Percentiles rank a stretch among this genome's conserved stretches.
phyloP scores from a whole-genome alignment of 768 basidiomycete species.

The Russula ochroleuca region DNA sequence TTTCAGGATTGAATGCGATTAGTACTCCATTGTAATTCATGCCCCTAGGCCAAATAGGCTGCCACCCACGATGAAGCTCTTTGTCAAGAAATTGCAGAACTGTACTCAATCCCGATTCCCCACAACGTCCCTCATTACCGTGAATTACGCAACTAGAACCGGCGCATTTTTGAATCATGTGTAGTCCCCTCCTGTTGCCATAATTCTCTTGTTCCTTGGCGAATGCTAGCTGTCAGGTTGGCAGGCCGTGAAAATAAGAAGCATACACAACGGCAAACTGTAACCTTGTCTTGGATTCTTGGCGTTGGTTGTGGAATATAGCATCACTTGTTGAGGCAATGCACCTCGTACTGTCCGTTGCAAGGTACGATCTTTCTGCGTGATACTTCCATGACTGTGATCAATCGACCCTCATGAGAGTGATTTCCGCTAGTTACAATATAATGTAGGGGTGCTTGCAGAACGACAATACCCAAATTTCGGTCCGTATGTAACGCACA shows the following conservation, averaged over 20 bases:
- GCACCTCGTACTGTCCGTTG: neutral
- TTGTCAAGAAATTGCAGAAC: neutral
- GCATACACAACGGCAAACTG: neutral
- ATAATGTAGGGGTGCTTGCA: neutral
- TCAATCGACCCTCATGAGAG: neutral
- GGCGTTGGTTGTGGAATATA: neutral
- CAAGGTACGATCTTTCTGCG: neutral
- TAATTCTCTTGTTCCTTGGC: neutral
- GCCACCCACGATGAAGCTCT: neutral
- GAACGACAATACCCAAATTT: neutral
- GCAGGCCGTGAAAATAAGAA: neutral
- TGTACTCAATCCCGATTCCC: neutral
- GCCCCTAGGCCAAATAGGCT: neutral
- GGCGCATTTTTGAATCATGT: neutral
- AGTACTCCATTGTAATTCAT: neutral
- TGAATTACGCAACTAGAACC: neutral
- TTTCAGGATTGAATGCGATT: neutral
- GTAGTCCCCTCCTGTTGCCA: neutral
- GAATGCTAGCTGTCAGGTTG: neutral
- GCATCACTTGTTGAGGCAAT: neutral
- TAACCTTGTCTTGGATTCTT: neutral
- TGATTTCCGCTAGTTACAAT: neutral
- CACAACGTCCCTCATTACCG: neutral
- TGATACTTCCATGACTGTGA: neutral
- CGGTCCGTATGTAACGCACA: neutral